Evolutionary conservation across 108 stramenopile genomes (phyloP).

Genomic region (Nannochloropsis gaditana): DNA sequence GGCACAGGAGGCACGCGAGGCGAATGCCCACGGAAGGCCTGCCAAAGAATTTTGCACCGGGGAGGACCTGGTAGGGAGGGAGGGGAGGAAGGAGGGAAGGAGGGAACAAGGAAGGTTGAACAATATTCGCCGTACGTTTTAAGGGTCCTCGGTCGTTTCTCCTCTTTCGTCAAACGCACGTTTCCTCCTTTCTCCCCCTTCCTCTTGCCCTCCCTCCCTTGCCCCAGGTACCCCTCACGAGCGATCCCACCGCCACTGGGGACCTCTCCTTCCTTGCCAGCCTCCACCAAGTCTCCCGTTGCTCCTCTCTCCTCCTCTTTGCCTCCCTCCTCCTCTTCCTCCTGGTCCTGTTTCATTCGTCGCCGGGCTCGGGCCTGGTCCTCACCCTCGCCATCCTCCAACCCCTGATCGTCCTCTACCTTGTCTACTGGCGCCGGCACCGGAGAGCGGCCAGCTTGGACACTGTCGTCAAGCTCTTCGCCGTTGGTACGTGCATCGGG

Average conservation of each 20-base stretch:
- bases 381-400: constrained; percentile 18
- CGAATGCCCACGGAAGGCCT: background rate
- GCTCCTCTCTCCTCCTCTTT: background rate
- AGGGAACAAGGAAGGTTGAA: too few species aligned
- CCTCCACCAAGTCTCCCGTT: background rate
- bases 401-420: constrained; percentile 2
- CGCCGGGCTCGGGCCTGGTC: background rate
- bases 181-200: background rate
- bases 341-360: background rate
- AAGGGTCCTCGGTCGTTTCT: background rate
- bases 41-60: constrained; percentile 20
- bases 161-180: background rate
- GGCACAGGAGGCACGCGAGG: constrained; percentile 18
- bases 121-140: too few species aligned
- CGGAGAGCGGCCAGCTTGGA: background rate
- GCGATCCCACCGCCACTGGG: constrained; percentile 1
- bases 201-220: background rate
- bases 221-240: background rate
- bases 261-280: background rate
- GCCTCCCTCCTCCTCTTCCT: constrained; percentile 15
- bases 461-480: constrained; percentile 21
- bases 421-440: background rate
- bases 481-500: background rate
- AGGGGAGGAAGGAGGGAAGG: too few species aligned
- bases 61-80: background rate